Evolutionary conservation across 805 yeast species (phyloP), one percentile per base, ranked within the genome.

Genomic region (Lipomyces sp.): DNA sequence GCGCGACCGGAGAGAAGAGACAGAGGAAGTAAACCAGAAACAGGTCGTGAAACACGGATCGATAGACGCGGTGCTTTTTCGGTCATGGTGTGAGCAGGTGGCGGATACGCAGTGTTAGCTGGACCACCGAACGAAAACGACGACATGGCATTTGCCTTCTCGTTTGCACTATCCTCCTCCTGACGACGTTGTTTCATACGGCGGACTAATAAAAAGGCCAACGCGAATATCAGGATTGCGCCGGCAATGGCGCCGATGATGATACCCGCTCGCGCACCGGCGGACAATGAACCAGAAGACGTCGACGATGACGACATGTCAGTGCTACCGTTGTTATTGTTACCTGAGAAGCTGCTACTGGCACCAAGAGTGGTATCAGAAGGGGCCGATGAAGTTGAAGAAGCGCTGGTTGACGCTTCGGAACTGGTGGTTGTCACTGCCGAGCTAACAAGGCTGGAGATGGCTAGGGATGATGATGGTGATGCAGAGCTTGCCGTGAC

Each of bases 231-330:
- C 30, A 68, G 35, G 33, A 56, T 57, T 3, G 65, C 66, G 5
- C 59, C 71, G 30, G 42, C 61, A 53, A 68, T 53, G 59, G 59
- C 69, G 18, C 69, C 71, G 35, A 68, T 63, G 57, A 66, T 64
- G 51, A 68, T 66, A 8, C 71, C 71, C 7, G 69, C 71, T 15
- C 67, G 67, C 13, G 66, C 68, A 30, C 71, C 71, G 15, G 66
- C 48, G 11, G 68, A 61, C 24, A 68, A 60, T n/a, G 64, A 53
- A n/a, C 62, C 57, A 4, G 63, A 55, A 32, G 82, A 83, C 24
- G 92, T 88, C 67, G 97, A 94, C 78, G 98, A 97, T 39, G 24
- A 24, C 24, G 98, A 29, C 64, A 3, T 5, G 32, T 51, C 55
- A 30, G 34, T 15, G 15, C 39, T 29, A 57, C 56, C 51, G 42